phyloP scores from a whole-genome alignment of 257 asterid species.

The Petrea volubilis region DNA sequence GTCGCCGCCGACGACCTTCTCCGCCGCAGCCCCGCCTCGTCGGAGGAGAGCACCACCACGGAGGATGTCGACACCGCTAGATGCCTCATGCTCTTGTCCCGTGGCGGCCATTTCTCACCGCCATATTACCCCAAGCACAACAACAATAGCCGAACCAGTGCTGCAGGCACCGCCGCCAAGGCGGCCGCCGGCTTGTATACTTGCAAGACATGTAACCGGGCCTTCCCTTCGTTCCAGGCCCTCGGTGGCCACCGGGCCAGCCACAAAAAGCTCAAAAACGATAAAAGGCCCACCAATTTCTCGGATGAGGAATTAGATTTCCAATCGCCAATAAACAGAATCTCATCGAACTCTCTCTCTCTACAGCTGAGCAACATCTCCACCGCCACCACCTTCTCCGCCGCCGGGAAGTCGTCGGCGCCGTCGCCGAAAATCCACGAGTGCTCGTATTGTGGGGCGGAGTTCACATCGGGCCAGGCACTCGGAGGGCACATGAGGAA shows the following conservation, averaged over 20 bases:
- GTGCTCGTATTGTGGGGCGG: constrained; percentile 66
- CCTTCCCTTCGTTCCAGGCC: constrained; percentile 68
- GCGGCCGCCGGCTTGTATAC: constrained; percentile 32
- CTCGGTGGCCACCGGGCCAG: constrained; percentile 82
- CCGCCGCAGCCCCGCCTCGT: constrained; percentile 16
- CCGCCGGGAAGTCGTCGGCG: constrained; percentile 29
- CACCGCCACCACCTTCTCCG: constrained; percentile 31
- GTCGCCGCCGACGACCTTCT: background rate
- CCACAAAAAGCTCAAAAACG: constrained; percentile 56
- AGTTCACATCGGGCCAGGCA: constrained; percentile 70
- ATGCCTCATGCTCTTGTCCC: constrained; percentile 58
- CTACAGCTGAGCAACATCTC: constrained; percentile 49
- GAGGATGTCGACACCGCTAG: constrained; percentile 62
- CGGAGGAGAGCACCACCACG: constrained; percentile 46
- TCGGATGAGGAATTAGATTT: constrained; percentile 51
- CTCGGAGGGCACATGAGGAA: constrained; percentile 78
- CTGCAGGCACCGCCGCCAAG: background rate
- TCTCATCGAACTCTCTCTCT: constrained; percentile 39
- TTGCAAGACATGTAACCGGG: constrained; percentile 66
- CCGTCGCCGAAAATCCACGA: constrained; percentile 49
- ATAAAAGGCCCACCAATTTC: constrained; percentile 10
- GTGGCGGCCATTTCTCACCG: constrained; percentile 31
- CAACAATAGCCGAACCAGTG: background rate
- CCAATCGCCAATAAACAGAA: constrained; percentile 33
- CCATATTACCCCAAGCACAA: background rate